Evolutionary conservation across 371 early-diverging fungal species (phyloP), one percentile per base, ranked within the genome.

Genomic region (Nematocida sp.): DNA sequence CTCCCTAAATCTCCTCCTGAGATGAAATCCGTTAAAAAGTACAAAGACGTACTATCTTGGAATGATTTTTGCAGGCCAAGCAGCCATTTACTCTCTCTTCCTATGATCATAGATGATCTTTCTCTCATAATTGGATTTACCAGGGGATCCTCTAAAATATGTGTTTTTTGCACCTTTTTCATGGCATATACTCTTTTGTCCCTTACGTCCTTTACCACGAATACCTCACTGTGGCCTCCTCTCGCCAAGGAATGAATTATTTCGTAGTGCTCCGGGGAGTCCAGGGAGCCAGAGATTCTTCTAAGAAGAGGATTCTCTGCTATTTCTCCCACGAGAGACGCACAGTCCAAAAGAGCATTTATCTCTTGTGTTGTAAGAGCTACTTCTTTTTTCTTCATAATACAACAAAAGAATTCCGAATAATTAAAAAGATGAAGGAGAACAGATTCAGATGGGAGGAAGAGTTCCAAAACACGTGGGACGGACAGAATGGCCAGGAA

Each of bases 141-240:
- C 7, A 68, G 35, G 4, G 69, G 69, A 55, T 68, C 69, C 25
- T 51, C 55, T 9, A 68, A 20, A 68, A 68, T 68, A 39, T 68
- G 35, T 38, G 25, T 28, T 28, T 96, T 96, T 67, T 88, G 88
- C 32, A 93, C 86, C 13, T 88, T 88, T 79, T 96, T 96, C 91
- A 96, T 89, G 1, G 95, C 95, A 82, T 92, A 96, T n/a, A 92
- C 86, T 42, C 87, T 85, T 25, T 85, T 83, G 69, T 89, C 88
- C 28, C 82, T 77, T 56, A 87, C 89, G 36, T 91, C 84, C 51
- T 87, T 87, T 30, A 65, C 81, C 4, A 77, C 28, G 56, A 77
- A 79, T 78, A 89, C 94, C 82, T 87, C 90, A 42, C 93, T 93
- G 80, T 92, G 92, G 48, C 91, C 92, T 1, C 95, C 95, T 51